Conservation (phyloP, 306 rosid genomes). For the Clitoria ternatea region DNA sequence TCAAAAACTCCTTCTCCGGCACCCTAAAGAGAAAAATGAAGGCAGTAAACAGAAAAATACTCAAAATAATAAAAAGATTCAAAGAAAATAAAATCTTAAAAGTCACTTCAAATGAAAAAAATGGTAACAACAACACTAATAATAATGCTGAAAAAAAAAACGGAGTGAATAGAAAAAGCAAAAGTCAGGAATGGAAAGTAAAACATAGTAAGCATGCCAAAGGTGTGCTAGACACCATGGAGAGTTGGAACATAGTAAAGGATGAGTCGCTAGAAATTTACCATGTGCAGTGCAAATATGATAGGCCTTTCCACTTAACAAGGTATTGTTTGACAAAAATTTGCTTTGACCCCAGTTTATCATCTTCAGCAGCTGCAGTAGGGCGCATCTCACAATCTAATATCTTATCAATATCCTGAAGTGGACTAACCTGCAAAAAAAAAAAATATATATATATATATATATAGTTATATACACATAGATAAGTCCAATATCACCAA, state of each 20-base stretch:
- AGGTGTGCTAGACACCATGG: conserved; percentile 1
- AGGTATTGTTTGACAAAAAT: conserved; percentile 93
- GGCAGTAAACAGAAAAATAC: conserved; percentile 28
- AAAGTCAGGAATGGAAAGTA: conserved; percentile 7
- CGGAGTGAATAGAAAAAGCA: neutral
- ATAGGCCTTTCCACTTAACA: conserved; percentile 95
- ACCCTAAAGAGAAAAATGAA: conserved; percentile 52
- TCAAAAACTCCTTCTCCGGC: conserved; percentile 88
- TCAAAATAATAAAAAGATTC: conserved; percentile 15
- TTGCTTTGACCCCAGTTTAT: conserved; percentile 74
- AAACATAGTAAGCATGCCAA: conserved; percentile 16
- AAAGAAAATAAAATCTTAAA: neutral
- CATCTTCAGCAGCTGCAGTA: conserved; percentile 68
- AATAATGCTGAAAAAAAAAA: neutral
- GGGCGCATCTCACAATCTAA: conserved; percentile 97
- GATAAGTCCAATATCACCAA: conserved; percentile 5
- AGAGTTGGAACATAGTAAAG: conserved; percentile 7
- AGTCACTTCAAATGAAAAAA: neutral
- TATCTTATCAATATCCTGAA: conserved; percentile 82
- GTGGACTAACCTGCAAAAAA: conserved; percentile 95
- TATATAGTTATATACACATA: neutral
- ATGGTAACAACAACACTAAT: neutral
- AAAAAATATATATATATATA: no score
- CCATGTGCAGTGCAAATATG: conserved; percentile 93
- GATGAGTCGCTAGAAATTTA: conserved; percentile 37